Evolutionary conservation across 805 yeast species (phyloP), one percentile per base, ranked within the genome.

Genomic region (Pichia ethanolica): DNA sequence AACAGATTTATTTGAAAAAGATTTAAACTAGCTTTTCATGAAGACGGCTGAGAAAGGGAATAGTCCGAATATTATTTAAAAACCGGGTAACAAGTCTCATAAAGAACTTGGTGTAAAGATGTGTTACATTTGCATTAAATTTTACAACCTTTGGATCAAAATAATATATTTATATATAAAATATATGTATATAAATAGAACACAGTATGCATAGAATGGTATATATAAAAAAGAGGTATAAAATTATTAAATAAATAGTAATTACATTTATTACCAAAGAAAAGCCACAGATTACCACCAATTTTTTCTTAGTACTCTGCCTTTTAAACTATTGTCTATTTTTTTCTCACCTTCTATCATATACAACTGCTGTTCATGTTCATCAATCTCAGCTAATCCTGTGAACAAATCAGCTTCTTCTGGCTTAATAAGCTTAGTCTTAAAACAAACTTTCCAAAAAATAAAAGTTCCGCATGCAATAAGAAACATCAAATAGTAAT

Each of bases 341-440:
- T 25, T 30, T 26, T n/a, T 20, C 10, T 39, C 32, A 10, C 32
- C 32, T n/a, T 26, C 10, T 30, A 5, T 5, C 1, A 58, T 57
- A 50, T 51, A 69, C 53, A 44, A 62, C 51, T 48, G 53, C 54
- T 61, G 67, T 52, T 75, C 81, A 54, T 76, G 79, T 41, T 71
- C 76, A 51, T 74, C 81, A 48, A 76, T 64, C 48, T 74, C 80
- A 10, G 64, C 72, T 6, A 76, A 57, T 8, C 75, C 79, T 11
- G 74, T 59, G 27, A 58, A 56, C 50, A 76, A 60, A 56, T 76
- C 81, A 20, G 78, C 79, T 14, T 72, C 75, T 25, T 61, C 68
- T 13, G 78, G 72, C 32, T 64, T 67, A 46, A 75, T 59, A 13
- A 54, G 55, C 51, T 67, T 70, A n/a, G 78, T 70, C 61, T 66